Base-by-base conservation (phyloP, 192 early-diverging fungal genomes). In the Lobosporangium transversale region DNA sequence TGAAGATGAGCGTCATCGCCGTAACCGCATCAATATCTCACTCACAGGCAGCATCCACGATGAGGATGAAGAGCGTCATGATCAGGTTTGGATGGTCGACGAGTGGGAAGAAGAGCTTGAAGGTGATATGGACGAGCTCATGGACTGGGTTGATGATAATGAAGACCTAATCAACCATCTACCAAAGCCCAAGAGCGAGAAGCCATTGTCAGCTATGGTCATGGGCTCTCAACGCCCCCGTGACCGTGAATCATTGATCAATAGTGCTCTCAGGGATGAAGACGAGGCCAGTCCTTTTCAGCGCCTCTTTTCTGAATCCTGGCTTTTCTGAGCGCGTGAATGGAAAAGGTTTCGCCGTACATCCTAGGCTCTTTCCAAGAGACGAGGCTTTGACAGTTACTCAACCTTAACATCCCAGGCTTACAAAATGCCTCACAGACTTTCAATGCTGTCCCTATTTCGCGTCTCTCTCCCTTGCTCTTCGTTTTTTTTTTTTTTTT, bases 71-170 rank as follows among this genome's bases (percentile, higher is more conserved):
- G 47, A 68, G n/a, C 59, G 42, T 42, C 32, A 50, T 42, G 51
- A 70, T 4, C 71, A 66, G 44, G 48, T 62, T 0, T 76, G 65
- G 64, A 53, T 76, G 73, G 73, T 76, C 26, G 73, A 76, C 31
- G 73, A 76, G 48, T 76, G 73, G 73, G 73, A 76, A 40, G 73
- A 76, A 53, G 73, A 76, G 17, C 48, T 76, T n/a, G 73, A 76
- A 47, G 59, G 64, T 24, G 73, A 76, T 31, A 76, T 76, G 73
- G 65, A 67, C 24, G 73, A 62, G 33, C 26, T 66, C 58, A 50
- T 76, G 51, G 58, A 62, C 29, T 76, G 73, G 73, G 64, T 47
- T 32, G 73, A 76, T 14, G 73, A 76, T 14, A 59, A 75, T 27
- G 43, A 37, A 27, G 18, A 49, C 52, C n/a, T 55, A 15, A 48